phyloP scores from a whole-genome alignment of 164 flowering plant genomes.

The Chimonanthus salicifolius region DNA sequence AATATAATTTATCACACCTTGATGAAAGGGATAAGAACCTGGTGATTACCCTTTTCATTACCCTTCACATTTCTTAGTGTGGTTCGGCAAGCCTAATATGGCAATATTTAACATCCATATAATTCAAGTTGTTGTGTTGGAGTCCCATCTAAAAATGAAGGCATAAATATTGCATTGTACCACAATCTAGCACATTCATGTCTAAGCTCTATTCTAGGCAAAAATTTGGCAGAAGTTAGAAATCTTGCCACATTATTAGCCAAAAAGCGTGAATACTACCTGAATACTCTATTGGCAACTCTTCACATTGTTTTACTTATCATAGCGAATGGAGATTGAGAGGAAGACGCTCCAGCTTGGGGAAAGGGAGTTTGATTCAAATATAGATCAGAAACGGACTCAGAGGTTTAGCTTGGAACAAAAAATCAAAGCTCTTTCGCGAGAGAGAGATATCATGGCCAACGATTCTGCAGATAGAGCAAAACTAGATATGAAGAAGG shows the following conservation, averaged over 20 bases:
- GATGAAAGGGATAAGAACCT: slow-evolving; percentile 75
- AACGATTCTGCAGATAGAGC: slow-evolving; percentile 79
- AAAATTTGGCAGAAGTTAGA: not conserved
- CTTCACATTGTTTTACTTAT: slow-evolving; percentile 6
- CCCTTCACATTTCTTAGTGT: not conserved
- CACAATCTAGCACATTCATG: not conserved
- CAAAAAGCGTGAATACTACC: not conserved
- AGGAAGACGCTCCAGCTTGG: slow-evolving; percentile 57
- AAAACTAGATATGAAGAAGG: slow-evolving; percentile 57
- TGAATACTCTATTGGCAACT: not conserved
- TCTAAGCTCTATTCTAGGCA: not conserved
- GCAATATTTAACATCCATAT: not conserved
- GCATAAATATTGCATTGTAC: not conserved
- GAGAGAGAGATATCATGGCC: slow-evolving; percentile 64
- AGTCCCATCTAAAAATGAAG: not conserved
- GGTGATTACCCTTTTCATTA: slow-evolving; percentile 33
- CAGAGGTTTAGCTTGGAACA: slow-evolving; percentile 49
- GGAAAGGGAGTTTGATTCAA: slow-evolving; percentile 61
- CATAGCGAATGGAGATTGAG: slow-evolving; percentile 64
- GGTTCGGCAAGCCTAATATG: not conserved
- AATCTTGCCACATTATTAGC: not conserved
- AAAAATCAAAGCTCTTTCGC: slow-evolving; percentile 46
- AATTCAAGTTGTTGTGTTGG: not conserved
- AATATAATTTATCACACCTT: slow-evolving; percentile 46
- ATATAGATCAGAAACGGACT: slow-evolving; percentile 37